Conservation (phyloP, 2,329 filamentous ascomycete genomes). For the Pseudonectria buxi region DNA sequence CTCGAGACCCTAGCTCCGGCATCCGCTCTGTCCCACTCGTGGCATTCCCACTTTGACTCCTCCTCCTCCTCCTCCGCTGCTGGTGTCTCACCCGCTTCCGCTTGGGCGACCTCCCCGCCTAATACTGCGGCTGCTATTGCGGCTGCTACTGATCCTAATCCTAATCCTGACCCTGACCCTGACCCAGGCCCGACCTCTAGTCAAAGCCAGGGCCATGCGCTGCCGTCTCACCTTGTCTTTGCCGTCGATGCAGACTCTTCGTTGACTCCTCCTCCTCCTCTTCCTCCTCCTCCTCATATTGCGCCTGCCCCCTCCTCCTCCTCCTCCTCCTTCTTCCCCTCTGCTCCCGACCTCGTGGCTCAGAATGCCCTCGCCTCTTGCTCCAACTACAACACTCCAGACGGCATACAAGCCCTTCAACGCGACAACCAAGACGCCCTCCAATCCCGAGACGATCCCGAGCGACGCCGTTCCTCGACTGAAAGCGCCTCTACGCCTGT, state of each 20-base stretch:
- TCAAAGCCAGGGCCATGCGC: slow-evolving; percentile 18
- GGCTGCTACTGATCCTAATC: no score
- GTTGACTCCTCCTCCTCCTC: slow-evolving; percentile 16
- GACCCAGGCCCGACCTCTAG: slow-evolving; percentile 6
- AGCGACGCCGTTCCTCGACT: not conserved
- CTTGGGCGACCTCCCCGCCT: slow-evolving; percentile 12
- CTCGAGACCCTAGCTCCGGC: slow-evolving; percentile 25
- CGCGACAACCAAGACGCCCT: not conserved
- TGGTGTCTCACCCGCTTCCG: slow-evolving; percentile 12
- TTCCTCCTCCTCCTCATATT: not conserved
- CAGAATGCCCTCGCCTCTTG: slow-evolving; percentile 12
- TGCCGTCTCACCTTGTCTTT: slow-evolving; percentile 18
- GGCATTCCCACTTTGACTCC: slow-evolving; percentile 2
- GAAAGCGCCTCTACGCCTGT: slow-evolving; percentile 3
- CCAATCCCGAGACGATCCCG: slow-evolving; percentile 1
- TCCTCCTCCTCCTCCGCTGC: not conserved
- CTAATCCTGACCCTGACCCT: no score
- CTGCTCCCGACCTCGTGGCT: not conserved
- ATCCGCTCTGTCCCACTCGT: slow-evolving; percentile 7
- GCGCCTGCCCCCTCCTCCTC: slow-evolving; percentile 7
- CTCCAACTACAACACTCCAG: no score
- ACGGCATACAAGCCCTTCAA: no score
- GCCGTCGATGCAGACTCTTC: slow-evolving; percentile 16
- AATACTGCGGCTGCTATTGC: no score
- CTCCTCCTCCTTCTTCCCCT: slow-evolving; percentile 3